Evolutionary conservation across 2,329 filamentous ascomycete species (phyloP), one percentile per base, ranked within the genome.

Genomic region (Harringtonia lauricola): DNA sequence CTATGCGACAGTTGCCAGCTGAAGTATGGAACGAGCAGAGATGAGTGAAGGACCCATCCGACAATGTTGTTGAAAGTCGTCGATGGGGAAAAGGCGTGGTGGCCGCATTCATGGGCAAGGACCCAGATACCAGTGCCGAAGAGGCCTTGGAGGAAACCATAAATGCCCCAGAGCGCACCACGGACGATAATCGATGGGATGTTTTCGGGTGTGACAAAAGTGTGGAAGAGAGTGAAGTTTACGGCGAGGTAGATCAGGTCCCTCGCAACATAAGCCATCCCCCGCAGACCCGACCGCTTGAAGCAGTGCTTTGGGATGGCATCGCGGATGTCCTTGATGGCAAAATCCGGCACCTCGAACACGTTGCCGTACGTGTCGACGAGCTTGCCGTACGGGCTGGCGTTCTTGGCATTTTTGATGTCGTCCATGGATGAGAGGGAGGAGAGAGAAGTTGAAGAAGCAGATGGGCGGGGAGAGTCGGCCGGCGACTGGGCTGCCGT

Each of bases 1-100:
- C 87, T 85, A 71, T 98, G 92, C 53, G 88, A 95, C 67, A 96
- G 89, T 71, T 98, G 94, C 92, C 92, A 98, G 61, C 87, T 94
- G 72, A 95, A 98, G 72, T 96, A 98, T 19, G 92, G 92, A 39
- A 98, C 53, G 10, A 95, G 73, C 33, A 95, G 79, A 36, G 79
- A 65, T 31, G 89, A 95, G 71, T 96, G 90, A 55, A 86, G 78
- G 60, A 95, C 64, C 85, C 86, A 95, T 56, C 90, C 90, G 43
- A 92, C 87, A 19, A 83, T 78, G 65, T 96, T 88, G 70, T 96
- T 96, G 61, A 95, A 66, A 12, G 79, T 69, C 70, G 86, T 90
- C 57, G 86, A 95, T n/a, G 85, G 71, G 36, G 92, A 96, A 72
- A 98, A 96, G 48, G 92, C 83, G 64, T 92, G 86, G 68, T 98